phyloP scores from a whole-genome alignment of 2,329 filamentous ascomycete genomes.

The Chaetomiaceae sp. region DNA sequence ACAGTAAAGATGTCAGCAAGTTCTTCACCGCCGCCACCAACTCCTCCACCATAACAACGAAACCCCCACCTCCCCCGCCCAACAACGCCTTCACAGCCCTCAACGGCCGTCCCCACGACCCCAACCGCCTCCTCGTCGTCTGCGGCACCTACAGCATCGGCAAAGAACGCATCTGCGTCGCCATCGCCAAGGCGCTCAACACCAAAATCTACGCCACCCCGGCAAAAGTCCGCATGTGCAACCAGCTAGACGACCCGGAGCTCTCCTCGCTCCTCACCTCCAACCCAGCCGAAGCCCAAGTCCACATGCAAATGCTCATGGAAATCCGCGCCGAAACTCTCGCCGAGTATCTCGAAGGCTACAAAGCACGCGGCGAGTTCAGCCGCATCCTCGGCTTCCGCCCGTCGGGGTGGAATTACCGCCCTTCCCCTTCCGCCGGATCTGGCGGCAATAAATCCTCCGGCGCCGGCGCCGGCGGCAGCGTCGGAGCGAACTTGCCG shows the following conservation, averaged over 20 bases:
- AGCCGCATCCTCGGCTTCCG: constrained; percentile 84
- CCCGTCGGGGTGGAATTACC: constrained; percentile 92
- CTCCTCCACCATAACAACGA: not conserved
- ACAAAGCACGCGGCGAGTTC: constrained; percentile 67
- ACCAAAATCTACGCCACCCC: constrained; percentile 87
- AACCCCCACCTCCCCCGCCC: constrained; percentile 22
- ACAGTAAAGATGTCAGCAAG: constrained; percentile 46
- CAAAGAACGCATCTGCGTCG: constrained; percentile 92
- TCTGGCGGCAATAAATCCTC: not conserved
- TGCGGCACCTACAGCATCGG: constrained; percentile 98
- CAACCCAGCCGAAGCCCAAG: constrained; percentile 79
- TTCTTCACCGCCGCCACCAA: constrained; percentile 41
- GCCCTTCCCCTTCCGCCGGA: constrained; percentile 57
- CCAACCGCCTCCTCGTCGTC: constrained; percentile 76
- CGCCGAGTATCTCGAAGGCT: constrained; percentile 77
- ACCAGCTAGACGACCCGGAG: constrained; percentile 80
- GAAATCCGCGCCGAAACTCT: constrained; percentile 90
- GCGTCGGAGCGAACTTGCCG: constrained; percentile 51
- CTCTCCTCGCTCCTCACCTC: constrained; percentile 71
- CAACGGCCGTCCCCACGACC: constrained; percentile 24
- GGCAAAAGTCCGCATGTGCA: constrained; percentile 77
- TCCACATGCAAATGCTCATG: constrained; percentile 96
- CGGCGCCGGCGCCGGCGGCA: constrained; percentile 36
- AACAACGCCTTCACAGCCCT: constrained; percentile 28
- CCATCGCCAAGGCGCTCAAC: constrained; percentile 78